Evolutionary conservation across 768 basidiomycete species (phyloP).

Genomic region (Rhodotorula toruloides): DNA sequence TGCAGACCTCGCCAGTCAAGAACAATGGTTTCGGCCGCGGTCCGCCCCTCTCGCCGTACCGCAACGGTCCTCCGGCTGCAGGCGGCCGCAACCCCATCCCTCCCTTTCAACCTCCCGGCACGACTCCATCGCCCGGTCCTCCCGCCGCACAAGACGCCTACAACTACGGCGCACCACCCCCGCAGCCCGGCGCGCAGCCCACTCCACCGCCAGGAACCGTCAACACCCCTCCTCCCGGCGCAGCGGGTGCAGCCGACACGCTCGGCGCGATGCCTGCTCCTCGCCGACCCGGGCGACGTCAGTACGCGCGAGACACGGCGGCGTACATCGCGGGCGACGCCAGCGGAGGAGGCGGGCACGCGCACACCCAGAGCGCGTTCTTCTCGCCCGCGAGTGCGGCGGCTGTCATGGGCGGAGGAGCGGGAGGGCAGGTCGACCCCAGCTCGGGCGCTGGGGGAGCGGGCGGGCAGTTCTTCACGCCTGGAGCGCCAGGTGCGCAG

Average conservation of each 20-base stretch:
- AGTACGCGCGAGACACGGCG: slow-evolving; percentile 33
- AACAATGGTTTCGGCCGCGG: slow-evolving; percentile 9
- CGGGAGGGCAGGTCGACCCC: neutral
- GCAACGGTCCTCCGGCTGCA: slow-evolving; percentile 9
- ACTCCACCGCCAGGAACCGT: neutral
- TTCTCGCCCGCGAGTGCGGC: slow-evolving; percentile 29
- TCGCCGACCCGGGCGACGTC: slow-evolving; percentile 7
- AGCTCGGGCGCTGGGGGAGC: neutral
- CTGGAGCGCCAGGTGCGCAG: slow-evolving; percentile 4
- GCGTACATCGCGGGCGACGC: slow-evolving; percentile 32
- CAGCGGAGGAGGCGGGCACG: slow-evolving; percentile 14
- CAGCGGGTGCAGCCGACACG: slow-evolving; percentile 12
- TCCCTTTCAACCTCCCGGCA: neutral
- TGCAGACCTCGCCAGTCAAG: slow-evolving; percentile 22
- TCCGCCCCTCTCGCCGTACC: slow-evolving; percentile 7
- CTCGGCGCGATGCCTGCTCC: slow-evolving; percentile 4
- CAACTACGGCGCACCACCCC: neutral
- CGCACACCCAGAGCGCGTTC: slow-evolving; percentile 29
- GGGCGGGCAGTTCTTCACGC: slow-evolving; percentile 20
- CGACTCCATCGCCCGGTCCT: neutral
- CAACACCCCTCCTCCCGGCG: slow-evolving; percentile 15
- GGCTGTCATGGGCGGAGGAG: neutral
- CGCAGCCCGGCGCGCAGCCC: neutral
- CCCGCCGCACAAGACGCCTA: slow-evolving; percentile 1
- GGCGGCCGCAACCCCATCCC: slow-evolving; percentile 15